Percentiles rank a stretch among this genome's conserved stretches.
These are phyloP conservation scores for Colletotrichum godetiae DNA, from an alignment of 2,329 filamentous ascomycete species.

Conservation along the genomic window DNA sequence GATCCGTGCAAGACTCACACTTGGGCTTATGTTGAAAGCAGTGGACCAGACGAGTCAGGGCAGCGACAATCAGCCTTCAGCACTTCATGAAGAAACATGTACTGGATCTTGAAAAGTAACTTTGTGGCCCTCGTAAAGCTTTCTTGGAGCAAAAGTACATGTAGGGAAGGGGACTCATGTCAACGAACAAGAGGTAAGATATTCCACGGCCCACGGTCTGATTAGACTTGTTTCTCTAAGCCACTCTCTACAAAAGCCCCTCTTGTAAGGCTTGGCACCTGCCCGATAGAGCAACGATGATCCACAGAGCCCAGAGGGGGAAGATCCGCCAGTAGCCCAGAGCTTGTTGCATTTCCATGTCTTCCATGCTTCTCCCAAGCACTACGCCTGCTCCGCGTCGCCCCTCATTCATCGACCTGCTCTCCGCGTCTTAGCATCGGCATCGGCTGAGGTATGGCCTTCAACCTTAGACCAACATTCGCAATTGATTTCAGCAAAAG, in stretches of 20 bases:
- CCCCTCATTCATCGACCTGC: constrained; percentile 4
- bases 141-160: neutral
- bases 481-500: constrained; percentile 17
- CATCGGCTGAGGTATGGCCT: neutral
- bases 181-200: no score
- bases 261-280: constrained; percentile 33
- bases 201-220: neutral
- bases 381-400: constrained; percentile 6
- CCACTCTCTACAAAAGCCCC: constrained; percentile 16
- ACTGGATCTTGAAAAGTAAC: neutral
- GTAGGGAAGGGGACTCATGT: no score
- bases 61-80: neutral
- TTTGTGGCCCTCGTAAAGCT: neutral
- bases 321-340: constrained; percentile 7
- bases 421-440: constrained; percentile 5
- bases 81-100: neutral
- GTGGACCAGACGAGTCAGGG: neutral
- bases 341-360: neutral
- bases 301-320: constrained; percentile 13
- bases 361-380: neutral
- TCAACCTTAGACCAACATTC: neutral
- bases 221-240: constrained; percentile 17
- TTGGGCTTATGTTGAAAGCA: neutral
- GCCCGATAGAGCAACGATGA: constrained; percentile 29
- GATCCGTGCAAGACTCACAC: neutral